phyloP scores from a whole-genome alignment of 2,329 filamentous ascomycete species.

The Simplicillium sp. region DNA sequence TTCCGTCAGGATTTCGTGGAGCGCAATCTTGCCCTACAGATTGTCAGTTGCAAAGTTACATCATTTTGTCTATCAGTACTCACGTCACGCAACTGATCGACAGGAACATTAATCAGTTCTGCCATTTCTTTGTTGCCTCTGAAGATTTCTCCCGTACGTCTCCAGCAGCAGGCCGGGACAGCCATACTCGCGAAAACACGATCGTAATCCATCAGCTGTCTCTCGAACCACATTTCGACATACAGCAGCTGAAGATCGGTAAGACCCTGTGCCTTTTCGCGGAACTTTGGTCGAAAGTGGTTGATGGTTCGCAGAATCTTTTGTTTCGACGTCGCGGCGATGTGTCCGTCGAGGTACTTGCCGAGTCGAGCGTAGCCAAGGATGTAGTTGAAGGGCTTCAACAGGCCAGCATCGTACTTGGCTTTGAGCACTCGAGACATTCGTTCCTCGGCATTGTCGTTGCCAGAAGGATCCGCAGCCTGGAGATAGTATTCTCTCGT shows the following conservation, averaged over 20 bases:
- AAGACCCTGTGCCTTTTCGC: slow-evolving; percentile 84
- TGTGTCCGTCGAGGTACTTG: slow-evolving; percentile 83
- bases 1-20: slow-evolving; percentile 94
- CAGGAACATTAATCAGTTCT: slow-evolving; percentile 84
- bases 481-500: slow-evolving; percentile 92
- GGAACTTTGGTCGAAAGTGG: slow-evolving; percentile 88
- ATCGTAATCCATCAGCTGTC: slow-evolving; percentile 93
- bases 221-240: slow-evolving; percentile 99
- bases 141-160: slow-evolving; percentile 93
- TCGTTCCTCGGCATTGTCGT: slow-evolving; percentile 78
- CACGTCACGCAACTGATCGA: slow-evolving; percentile 84
- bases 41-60: background rate
- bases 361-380: slow-evolving; percentile 88
- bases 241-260: slow-evolving; percentile 91
- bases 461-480: slow-evolving; percentile 84
- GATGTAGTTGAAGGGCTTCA: slow-evolving; percentile 97
- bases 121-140: slow-evolving; percentile 98
- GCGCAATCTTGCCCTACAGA: slow-evolving; percentile 77
- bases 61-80: slow-evolving; percentile 26
- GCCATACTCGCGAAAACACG: slow-evolving; percentile 98
- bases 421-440: slow-evolving; percentile 92
- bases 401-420: slow-evolving; percentile 89
- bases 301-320: slow-evolving; percentile 89
- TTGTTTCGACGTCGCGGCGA: slow-evolving; percentile 72
- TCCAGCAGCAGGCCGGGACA: slow-evolving; percentile 94